A percentile compares a stretch with the other conserved stretches of the same genome.
Conservation (phyloP, 148 eudicot species). For the Silene uniflora region DNA sequence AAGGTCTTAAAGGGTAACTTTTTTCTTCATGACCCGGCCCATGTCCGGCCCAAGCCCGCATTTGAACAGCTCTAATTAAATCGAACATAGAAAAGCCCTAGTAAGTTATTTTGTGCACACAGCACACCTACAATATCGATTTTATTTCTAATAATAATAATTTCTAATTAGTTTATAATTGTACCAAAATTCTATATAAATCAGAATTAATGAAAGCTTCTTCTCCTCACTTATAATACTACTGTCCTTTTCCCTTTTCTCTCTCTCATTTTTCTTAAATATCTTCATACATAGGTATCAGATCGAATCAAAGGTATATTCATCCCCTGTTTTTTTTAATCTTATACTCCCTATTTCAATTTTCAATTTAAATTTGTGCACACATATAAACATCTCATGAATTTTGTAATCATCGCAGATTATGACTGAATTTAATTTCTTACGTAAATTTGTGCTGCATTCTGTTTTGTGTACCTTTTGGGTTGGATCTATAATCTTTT, state of each 20-base stretch:
- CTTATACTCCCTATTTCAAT: too few relatives aligned
- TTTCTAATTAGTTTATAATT: too few relatives aligned
- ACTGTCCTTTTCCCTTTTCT: background rate
- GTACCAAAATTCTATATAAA: background rate
- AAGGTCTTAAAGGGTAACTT: too few relatives aligned
- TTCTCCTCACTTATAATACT: background rate
- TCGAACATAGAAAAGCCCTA: too few relatives aligned
- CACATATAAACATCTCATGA: background rate
- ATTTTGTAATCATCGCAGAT: background rate
- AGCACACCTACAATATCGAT: too few relatives aligned
- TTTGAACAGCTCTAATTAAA: too few relatives aligned
- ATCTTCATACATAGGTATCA: constrained; percentile 22
- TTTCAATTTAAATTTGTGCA: background rate
- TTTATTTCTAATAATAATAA: too few relatives aligned
- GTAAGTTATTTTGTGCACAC: too few relatives aligned
- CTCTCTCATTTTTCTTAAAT: background rate
- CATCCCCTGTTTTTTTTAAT: background rate
- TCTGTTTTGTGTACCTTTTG: background rate
- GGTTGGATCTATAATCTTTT: constrained; percentile 18
- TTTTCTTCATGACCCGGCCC: too few relatives aligned
- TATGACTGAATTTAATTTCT: background rate
- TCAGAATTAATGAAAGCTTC: background rate
- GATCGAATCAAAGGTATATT: constrained; percentile 35
- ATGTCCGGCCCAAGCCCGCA: too few relatives aligned
- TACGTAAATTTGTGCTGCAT: background rate